These are phyloP conservation scores for Babesia caballi DNA, from an alignment of 169 alveolate species.

Conservation along the genomic window DNA sequence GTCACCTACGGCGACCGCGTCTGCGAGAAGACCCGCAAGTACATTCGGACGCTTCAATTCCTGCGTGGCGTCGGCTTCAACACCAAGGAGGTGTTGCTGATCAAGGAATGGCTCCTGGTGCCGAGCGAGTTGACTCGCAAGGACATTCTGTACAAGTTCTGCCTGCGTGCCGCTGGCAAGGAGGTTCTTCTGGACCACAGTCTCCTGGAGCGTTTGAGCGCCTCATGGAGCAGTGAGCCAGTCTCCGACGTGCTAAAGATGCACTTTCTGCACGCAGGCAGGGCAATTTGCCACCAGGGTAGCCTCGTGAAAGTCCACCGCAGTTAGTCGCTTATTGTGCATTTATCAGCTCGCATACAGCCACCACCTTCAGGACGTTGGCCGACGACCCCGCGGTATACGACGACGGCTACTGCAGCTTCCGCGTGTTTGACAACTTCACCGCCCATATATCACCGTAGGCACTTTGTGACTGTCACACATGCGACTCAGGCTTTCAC, in stretches of 20 bases:
- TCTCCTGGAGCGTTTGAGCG: conserved; percentile 3
- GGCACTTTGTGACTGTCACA: not conserved
- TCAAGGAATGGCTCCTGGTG: conserved; percentile 48
- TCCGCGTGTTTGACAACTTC: conserved; percentile 20
- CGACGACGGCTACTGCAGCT: conserved; percentile 22
- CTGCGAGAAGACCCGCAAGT: not conserved
- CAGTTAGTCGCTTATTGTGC: not conserved
- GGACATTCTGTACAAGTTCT: conserved; percentile 26
- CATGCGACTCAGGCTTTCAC: not conserved
- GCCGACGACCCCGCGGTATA: not conserved
- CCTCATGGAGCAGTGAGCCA: conserved; percentile 2
- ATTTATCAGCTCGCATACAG: not conserved
- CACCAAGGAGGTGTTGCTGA: not conserved
- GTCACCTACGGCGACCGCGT: not conserved
- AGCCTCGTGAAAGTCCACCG: not conserved
- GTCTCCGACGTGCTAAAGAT: conserved; percentile 9
- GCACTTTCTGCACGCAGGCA: conserved; percentile 14
- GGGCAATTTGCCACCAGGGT: conserved; percentile 32
- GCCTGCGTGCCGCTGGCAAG: not conserved
- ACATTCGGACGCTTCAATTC: not conserved
- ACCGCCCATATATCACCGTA: not conserved
- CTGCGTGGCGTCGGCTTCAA: conserved; percentile 27
- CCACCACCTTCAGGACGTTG: not conserved
- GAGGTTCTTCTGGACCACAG: not conserved
- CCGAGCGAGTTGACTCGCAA: conserved; percentile 32